Conservation (phyloP, 305 asterid genomes). For the Fraxinus angustifolia region DNA sequence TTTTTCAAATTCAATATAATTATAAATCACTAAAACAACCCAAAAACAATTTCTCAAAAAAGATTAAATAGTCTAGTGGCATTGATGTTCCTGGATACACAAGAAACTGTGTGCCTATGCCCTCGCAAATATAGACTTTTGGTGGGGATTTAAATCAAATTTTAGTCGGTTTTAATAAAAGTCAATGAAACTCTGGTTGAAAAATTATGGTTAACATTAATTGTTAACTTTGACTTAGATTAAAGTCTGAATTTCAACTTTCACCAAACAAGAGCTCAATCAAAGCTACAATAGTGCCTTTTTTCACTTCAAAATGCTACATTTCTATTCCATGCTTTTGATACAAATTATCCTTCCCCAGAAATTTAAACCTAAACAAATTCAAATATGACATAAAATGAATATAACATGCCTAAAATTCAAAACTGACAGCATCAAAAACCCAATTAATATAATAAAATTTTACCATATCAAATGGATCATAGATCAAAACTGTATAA, state of each 20-base stretch:
- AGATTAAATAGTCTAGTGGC: background rate
- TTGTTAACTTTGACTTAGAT: background rate
- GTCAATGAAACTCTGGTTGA: background rate
- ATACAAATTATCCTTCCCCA: background rate
- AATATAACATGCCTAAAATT: background rate
- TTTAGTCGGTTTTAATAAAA: background rate
- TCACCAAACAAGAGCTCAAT: background rate
- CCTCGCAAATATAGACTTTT: background rate
- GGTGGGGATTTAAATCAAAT: background rate
- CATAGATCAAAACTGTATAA: background rate
- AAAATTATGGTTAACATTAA: background rate
- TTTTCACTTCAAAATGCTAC: background rate
- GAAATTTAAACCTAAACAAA: background rate
- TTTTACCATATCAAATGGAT: slow-evolving; percentile 4
- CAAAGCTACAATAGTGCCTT: background rate
- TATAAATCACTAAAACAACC: background rate
- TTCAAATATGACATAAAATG: background rate
- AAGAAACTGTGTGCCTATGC: background rate
- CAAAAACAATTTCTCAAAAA: background rate
- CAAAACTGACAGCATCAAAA: background rate
- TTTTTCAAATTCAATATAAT: background rate
- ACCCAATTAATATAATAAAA: background rate
- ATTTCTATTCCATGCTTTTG: background rate
- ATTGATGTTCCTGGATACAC: background rate
- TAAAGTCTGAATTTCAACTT: background rate